Percentiles rank a stretch among this genome's conserved stretches.
Evolutionary conservation across 2,329 filamentous ascomycete genomes (phyloP).

Genomic region (Lachnellula arida): DNA sequence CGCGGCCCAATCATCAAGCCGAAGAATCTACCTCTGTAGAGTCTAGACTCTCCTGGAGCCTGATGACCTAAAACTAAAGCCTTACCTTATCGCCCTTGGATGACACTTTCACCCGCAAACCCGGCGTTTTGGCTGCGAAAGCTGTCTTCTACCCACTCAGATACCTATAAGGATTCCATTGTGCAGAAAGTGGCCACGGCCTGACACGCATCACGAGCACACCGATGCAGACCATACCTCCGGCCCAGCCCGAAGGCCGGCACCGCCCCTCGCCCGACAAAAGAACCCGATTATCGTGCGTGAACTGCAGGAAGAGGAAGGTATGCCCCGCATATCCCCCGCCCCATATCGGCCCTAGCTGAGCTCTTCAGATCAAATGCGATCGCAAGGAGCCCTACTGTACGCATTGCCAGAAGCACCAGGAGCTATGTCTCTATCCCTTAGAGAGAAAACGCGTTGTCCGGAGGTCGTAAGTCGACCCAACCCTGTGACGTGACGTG

Average conservation of each 20-base stretch:
- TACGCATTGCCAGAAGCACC: constrained; percentile 11
- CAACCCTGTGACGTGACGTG: background rate
- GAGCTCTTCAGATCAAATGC: constrained; percentile 9
- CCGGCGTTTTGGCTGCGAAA: too few relatives aligned
- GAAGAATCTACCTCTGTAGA: too few relatives aligned
- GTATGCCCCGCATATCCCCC: background rate
- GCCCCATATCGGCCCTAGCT: background rate
- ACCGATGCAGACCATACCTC: background rate
- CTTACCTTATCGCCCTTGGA: too few relatives aligned
- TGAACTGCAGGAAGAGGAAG: constrained; percentile 14
- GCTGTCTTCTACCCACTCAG: background rate
- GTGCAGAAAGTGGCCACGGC: background rate
- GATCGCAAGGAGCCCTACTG: constrained; percentile 11
- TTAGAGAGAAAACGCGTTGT: constrained; percentile 10
- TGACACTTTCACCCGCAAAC: too few relatives aligned
- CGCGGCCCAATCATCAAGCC: too few relatives aligned
- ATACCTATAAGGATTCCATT: background rate
- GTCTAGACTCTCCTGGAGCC: too few relatives aligned
- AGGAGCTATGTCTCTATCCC: constrained; percentile 10
- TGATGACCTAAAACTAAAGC: too few relatives aligned
- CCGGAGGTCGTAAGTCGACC: constrained; percentile 9
- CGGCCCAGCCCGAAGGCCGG: background rate
- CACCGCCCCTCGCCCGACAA: constrained; percentile 1
- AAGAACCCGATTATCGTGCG: constrained; percentile 8
- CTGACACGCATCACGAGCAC: background rate